Conservation (phyloP, 768 basidiomycete species). For the Holtermannia corniformis region DNA sequence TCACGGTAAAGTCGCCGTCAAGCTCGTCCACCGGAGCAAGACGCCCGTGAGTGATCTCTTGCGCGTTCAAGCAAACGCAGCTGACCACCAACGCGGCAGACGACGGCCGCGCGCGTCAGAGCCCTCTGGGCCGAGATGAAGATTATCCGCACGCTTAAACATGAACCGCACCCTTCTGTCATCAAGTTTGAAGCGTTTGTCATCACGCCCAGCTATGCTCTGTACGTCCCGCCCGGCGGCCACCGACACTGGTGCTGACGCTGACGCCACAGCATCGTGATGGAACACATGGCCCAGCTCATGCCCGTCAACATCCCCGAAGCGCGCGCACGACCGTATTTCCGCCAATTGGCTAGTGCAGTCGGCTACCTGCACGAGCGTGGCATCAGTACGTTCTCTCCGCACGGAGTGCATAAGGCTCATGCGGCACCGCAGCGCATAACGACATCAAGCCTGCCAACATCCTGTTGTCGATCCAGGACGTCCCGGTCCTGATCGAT, state of each 20-base stretch:
- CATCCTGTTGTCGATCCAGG: conserved; percentile 68
- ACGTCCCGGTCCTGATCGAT: conserved; percentile 68
- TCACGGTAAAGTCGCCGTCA: conserved; percentile 58
- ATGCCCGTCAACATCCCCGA: conserved; percentile 84
- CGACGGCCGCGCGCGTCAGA: conserved; percentile 78
- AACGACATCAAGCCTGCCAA: conserved; percentile 68
- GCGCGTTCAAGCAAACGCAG: too few relatives aligned
- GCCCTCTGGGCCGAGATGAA: conserved; percentile 99
- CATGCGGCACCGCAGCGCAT: conserved; percentile 48
- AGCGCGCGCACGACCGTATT: conserved; percentile 51
- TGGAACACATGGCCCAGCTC: conserved; percentile 76
- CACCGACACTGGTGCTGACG: neutral
- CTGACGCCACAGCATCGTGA: conserved; percentile 41
- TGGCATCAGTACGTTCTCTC: conserved; percentile 25
- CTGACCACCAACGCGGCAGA: conserved; percentile 40
- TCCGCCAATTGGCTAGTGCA: conserved; percentile 37
- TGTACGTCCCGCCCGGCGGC: conserved; percentile 50
- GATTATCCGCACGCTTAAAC: conserved; percentile 72
- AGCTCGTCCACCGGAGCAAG: conserved; percentile 78
- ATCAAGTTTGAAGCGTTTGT: conserved; percentile 90
- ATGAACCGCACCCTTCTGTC: conserved; percentile 81
- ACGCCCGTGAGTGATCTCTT: conserved; percentile 45
- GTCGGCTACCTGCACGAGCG: conserved; percentile 40
- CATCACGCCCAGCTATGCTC: conserved; percentile 78
- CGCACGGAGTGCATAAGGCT: too few relatives aligned